These are phyloP conservation scores for Tricholoma saponaceum DNA, from an alignment of 768 basidiomycete genomes.

Conservation along the genomic window DNA sequence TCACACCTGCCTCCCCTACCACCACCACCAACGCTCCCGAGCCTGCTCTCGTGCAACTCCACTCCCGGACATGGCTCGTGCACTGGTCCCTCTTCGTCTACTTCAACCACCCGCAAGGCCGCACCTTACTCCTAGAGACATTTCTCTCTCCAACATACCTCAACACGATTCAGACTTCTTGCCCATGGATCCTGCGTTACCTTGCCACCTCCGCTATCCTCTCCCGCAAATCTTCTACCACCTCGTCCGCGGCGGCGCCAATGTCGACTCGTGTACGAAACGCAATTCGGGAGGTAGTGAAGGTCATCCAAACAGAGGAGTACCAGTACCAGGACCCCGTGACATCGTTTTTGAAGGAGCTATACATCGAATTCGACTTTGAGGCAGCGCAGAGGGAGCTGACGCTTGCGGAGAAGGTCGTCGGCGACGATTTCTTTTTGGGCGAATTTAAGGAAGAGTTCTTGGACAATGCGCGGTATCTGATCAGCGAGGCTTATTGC, in stretches of 20 bases:
- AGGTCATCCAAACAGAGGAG: conserved; percentile 58
- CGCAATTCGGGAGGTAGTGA: conserved; percentile 58
- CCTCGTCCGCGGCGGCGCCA: conserved; percentile 36
- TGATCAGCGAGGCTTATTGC: conserved; percentile 97
- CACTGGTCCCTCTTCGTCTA: conserved; percentile 99
- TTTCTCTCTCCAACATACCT: conserved; percentile 97
- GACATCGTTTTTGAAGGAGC: conserved; percentile 88
- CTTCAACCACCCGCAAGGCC: conserved; percentile 92
- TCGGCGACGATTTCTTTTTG: conserved; percentile 93
- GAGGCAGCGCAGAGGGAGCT: conserved; percentile 88
- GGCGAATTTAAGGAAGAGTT: conserved; percentile 89
- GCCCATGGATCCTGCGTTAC: conserved; percentile 93
- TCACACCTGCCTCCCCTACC: conserved; percentile 31
- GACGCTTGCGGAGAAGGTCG: conserved; percentile 71
- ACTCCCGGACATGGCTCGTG: conserved; percentile 92
- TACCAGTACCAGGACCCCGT: conserved; percentile 85
- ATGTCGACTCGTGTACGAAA: conserved; percentile 75
- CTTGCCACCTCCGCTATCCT: conserved; percentile 91
- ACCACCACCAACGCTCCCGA: conserved; percentile 40
- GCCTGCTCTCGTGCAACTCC: conserved; percentile 81
- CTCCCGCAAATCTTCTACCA: conserved; percentile 70
- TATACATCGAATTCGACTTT: conserved; percentile 96
- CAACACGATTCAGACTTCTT: conserved; percentile 96
- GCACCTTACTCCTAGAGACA: conserved; percentile 89
- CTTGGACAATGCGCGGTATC: conserved; percentile 92